Percentiles rank a stretch among this genome's conserved stretches.
These are phyloP conservation scores for Phalaenopsis aphrodite DNA, from an alignment of 106 monocot genomes.

Conservation along the genomic window DNA sequence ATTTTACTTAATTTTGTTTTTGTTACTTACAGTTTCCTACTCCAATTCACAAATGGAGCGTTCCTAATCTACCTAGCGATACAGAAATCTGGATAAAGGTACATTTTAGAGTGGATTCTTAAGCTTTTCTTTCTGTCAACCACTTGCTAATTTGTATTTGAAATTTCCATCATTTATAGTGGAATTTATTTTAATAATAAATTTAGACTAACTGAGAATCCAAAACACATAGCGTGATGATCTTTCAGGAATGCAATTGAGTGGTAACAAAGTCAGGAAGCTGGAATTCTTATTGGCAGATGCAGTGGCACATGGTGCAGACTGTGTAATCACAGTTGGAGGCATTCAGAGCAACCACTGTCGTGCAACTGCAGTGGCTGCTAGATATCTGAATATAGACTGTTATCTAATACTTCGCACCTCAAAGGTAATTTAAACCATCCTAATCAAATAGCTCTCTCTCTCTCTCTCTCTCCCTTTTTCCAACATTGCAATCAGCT, in stretches of 20 bases:
- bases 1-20: conserved; percentile 2
- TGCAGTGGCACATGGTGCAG: conserved; percentile 72
- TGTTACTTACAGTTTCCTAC: conserved; percentile 56
- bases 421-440: conserved; percentile 57
- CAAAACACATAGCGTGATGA: conserved; percentile 67
- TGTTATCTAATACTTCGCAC: conserved; percentile 87
- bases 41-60: conserved; percentile 94
- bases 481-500: neutral
- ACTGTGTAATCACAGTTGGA: conserved; percentile 88
- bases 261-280: conserved; percentile 99
- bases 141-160: neutral
- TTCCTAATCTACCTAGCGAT: conserved; percentile 70
- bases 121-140: neutral
- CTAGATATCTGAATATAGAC: conserved; percentile 89
- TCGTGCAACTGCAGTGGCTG: conserved; percentile 93
- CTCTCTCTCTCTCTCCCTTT: neutral
- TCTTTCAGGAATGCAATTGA: conserved; percentile 95
- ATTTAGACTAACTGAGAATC: conserved; percentile 6
- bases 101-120: neutral
- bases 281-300: conserved; percentile 90
- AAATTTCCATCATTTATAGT: neutral
- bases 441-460: neutral
- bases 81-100: conserved; percentile 99
- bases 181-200: neutral
- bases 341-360: conserved; percentile 99